Evolutionary conservation across 2,329 filamentous ascomycete species (phyloP).

Genomic region (Scytalidium lignicola): DNA sequence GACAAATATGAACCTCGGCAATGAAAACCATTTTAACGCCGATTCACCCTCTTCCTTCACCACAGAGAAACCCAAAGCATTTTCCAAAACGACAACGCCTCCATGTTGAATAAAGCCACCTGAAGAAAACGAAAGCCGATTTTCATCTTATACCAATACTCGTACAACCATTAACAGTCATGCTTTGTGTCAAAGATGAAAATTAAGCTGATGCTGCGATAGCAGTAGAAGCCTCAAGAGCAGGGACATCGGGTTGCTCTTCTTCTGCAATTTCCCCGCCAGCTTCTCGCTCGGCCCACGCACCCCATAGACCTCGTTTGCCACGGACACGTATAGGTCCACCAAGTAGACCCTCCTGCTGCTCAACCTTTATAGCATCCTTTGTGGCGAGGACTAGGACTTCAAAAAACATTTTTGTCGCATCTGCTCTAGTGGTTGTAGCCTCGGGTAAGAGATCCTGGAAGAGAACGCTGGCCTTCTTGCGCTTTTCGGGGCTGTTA

Average conservation of each 20-base stretch:
- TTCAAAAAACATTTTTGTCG: constrained; percentile 99
- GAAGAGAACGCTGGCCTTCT: constrained; percentile 75
- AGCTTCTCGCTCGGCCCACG: constrained; percentile 80
- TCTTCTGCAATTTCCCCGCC: constrained; percentile 50
- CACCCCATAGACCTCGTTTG: constrained; percentile 94
- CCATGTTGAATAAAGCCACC: not conserved
- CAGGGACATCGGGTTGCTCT: constrained; percentile 16
- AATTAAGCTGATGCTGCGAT: constrained; percentile 16
- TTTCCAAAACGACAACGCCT: not conserved
- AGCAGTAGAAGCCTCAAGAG: constrained; percentile 11
- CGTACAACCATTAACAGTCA: not conserved
- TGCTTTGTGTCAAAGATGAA: not conserved
- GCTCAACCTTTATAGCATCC: constrained; percentile 95
- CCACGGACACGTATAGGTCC: constrained; percentile 77
- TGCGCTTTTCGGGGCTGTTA: constrained; percentile 64
- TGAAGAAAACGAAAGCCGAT: not conserved
- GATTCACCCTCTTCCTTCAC: not conserved
- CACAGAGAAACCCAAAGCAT: not conserved
- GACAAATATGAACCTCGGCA: not conserved
- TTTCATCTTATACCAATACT: not conserved
- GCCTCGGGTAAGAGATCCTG: constrained; percentile 84
- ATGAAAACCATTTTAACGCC: not conserved
- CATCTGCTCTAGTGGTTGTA: constrained; percentile 78
- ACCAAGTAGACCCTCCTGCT: constrained; percentile 66
- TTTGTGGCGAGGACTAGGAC: constrained; percentile 93